phyloP scores from a whole-genome alignment of 140 eudicot genomes.

The Ambrosia hybrid region DNA sequence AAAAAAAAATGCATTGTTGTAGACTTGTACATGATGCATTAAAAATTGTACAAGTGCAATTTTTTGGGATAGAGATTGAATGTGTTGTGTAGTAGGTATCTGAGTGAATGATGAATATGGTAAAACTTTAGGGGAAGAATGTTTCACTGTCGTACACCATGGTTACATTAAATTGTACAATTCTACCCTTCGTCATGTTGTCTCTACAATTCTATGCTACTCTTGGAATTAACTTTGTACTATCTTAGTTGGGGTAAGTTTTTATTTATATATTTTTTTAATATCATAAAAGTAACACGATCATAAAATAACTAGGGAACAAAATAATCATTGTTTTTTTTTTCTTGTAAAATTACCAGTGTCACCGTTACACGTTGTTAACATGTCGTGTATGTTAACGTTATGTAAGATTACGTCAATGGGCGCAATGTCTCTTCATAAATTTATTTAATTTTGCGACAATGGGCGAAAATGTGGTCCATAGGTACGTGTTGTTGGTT shows the following conservation, averaged over 20 bases:
- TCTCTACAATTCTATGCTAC: conserved; percentile 24
- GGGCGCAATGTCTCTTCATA: too few species aligned
- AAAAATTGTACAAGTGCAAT: conserved; percentile 17
- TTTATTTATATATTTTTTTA: not conserved
- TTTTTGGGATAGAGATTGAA: conserved; percentile 16
- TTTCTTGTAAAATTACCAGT: too few species aligned
- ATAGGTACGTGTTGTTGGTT: too few species aligned
- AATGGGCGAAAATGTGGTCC: too few species aligned
- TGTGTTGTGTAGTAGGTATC: conserved; percentile 17
- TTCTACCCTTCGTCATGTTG: conserved; percentile 31
- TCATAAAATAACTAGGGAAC: too few species aligned
- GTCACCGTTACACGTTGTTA: too few species aligned
- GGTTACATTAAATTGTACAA: conserved; percentile 38
- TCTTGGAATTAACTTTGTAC: conserved; percentile 29
- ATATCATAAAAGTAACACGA: not conserved
- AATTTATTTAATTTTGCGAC: too few species aligned
- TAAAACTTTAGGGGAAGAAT: conserved; percentile 21
- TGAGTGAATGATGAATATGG: conserved; percentile 31
- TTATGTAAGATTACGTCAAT: too few species aligned
- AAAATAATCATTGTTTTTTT: too few species aligned
- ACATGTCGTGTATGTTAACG: too few species aligned
- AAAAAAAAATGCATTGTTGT: conserved; percentile 16
- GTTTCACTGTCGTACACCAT: conserved; percentile 36
- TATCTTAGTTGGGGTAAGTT: conserved; percentile 22
- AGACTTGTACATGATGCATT: conserved; percentile 27